Conservation (phyloP, 371 early-diverging fungal species). For the Actinomortierella ambigua region DNA sequence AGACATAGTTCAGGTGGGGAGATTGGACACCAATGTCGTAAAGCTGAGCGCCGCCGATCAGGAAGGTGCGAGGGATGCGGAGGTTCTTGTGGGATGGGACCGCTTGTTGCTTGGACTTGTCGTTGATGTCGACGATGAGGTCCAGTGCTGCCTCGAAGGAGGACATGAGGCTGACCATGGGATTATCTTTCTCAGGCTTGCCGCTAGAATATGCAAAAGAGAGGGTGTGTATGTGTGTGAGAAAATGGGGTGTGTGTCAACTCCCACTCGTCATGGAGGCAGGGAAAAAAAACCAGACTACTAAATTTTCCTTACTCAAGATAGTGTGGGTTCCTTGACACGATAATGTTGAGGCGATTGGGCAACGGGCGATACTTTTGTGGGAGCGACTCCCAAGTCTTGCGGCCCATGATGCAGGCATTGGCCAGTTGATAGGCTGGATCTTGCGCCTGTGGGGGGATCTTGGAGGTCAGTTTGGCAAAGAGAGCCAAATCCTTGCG, state of each 20-base stretch:
- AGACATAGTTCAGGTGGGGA: constrained; percentile 56
- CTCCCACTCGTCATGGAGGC: too few species aligned
- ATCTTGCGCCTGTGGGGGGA: constrained; percentile 19
- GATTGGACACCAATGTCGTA: constrained; percentile 61
- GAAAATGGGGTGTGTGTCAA: background rate
- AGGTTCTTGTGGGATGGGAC: background rate
- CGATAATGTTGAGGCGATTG: constrained; percentile 80
- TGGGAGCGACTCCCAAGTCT: constrained; percentile 91
- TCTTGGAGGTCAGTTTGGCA: constrained; percentile 64
- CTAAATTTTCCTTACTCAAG: constrained; percentile 48
- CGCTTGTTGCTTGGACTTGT: constrained; percentile 5
- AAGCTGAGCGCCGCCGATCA: constrained; percentile 72
- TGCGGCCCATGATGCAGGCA: constrained; percentile 88
- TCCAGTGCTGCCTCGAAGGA: constrained; percentile 61
- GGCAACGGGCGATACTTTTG: constrained; percentile 73
- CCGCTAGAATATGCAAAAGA: constrained; percentile 18
- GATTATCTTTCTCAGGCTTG: constrained; percentile 24
- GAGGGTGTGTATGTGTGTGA: constrained; percentile 2
- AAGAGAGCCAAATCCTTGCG: constrained; percentile 88
- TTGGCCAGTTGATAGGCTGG: constrained; percentile 50
- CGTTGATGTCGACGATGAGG: constrained; percentile 18
- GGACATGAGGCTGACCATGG: constrained; percentile 45
- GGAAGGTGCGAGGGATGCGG: constrained; percentile 48
- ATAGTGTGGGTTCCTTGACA: constrained; percentile 67
- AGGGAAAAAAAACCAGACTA: background rate